Evolutionary conservation across 345 rosid species (phyloP).

Genomic region (Reutealis trisperma): DNA sequence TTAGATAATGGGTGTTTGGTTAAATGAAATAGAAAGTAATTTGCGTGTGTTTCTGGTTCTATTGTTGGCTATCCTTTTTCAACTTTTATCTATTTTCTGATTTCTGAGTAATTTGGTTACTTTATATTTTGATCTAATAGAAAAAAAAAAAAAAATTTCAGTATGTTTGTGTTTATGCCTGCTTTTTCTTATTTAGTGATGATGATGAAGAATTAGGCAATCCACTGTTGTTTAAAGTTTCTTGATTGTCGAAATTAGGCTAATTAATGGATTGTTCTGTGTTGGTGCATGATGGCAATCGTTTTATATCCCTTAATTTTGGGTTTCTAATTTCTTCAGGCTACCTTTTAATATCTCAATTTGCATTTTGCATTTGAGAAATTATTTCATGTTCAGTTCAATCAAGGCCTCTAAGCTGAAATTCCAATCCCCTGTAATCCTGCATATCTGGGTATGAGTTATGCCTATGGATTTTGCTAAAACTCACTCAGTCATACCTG

Average conservation of each 20-base stretch:
- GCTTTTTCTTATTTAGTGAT: not conserved
- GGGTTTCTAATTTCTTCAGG: not conserved
- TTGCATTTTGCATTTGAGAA: not conserved
- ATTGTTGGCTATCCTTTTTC: not conserved
- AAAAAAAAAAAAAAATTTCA: not conserved
- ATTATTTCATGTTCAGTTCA: not conserved
- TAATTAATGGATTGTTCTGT: not conserved
- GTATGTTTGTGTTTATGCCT: not conserved
- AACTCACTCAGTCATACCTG: not conserved
- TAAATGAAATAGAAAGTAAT: not conserved
- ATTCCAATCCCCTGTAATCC: not conserved
- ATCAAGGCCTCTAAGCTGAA: not conserved
- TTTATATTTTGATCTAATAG: no score
- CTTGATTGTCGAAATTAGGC: not conserved
- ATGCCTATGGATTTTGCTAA: not conserved
- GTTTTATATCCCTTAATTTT: not conserved
- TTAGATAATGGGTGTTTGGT: slow-evolving; percentile 1
- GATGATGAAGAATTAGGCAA: not conserved
- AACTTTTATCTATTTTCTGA: not conserved
- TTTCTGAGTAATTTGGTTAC: not conserved
- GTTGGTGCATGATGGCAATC: not conserved
- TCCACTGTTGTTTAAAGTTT: no score
- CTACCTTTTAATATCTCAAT: not conserved
- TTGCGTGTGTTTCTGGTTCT: not conserved
- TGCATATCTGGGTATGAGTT: not conserved